Base-by-base conservation (phyloP, 352 stramenopile genomes). In the Pythium monospermum region DNA sequence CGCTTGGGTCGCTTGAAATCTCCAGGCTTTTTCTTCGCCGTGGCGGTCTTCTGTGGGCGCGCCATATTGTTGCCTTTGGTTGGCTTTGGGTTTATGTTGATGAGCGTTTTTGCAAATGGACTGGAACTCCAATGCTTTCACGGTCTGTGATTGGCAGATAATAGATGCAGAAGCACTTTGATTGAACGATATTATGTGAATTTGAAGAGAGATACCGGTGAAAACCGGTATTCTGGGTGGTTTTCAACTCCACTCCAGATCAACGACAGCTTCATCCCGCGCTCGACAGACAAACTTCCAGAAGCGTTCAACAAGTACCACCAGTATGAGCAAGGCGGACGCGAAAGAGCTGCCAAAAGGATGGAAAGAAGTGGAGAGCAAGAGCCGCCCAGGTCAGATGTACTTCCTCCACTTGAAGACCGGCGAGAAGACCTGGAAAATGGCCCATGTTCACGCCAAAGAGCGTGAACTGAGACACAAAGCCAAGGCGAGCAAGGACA, bases 1-100 rank as follows among this genome's bases (percentile, higher is more conserved):
- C 76, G 82, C 77, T 93, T 93, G 13, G 77, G 82, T 19, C 79
- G 79, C 76, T 93, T 93, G 57, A 93, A 93, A 62, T 93, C 82
- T 27, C 64, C 79, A 10, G 82, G 82, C 68, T 93, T 93, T 73
- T 90, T 91, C 79, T 93, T 93, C 28, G 41, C 51, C 61, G 73
- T 77, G 51, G 72, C 64, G 47, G 70, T 66, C 46, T 60, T 63
- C 23, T 58, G 71, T 31, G 70, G 61, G 26, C 70, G 71, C 46
- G 59, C 72, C 73, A 88, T 83, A 47, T 16, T 64, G 30, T 4
- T 41, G 30, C 32, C 19, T 11, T 21, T 22, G 32, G 12, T 47
- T 26, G 33, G 22, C 43, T 22, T 23, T 50, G 13, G 7, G 11
- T 33, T 47, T 18, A 28, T 21, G 27, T 36, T 32, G 49, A 38